A percentile compares a stretch with the other conserved stretches of the same genome.
Conservation (phyloP, 75 land plant genomes). For the Cryptomeria japonica region DNA sequence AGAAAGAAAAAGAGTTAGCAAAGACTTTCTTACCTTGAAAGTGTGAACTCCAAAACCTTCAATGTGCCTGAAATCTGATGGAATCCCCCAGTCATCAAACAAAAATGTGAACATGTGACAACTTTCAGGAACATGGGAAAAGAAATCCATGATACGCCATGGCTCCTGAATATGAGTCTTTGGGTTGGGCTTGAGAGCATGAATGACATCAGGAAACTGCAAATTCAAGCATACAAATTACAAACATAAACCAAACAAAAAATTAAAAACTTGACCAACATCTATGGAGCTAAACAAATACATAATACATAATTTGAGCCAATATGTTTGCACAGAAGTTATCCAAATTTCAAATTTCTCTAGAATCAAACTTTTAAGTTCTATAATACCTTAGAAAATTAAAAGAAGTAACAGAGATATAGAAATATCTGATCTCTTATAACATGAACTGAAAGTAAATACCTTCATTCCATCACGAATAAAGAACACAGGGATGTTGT, state of each 20-base stretch:
- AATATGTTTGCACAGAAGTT: not conserved
- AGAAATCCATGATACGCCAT: conserved; percentile 49
- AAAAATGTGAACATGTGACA: conserved; percentile 38
- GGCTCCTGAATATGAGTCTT: conserved; percentile 48
- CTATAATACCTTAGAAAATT: not conserved
- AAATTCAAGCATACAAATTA: not conserved
- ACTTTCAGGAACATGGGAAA: conserved; percentile 39
- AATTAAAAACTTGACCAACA: not conserved
- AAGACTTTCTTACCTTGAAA: not conserved
- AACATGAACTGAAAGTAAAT: not conserved
- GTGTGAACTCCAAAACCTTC: conserved; percentile 27
- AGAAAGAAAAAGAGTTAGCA: not conserved
- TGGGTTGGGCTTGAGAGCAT: conserved; percentile 56
- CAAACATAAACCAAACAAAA: not conserved
- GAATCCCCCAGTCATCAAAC: conserved; percentile 49
- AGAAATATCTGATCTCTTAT: not conserved
- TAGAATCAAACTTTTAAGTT: not conserved
- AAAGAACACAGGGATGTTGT: conserved; percentile 53
- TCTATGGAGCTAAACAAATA: not conserved
- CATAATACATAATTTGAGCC: not conserved
- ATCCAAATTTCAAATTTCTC: not conserved
- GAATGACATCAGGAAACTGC: conserved; percentile 50
- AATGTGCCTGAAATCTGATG: conserved; percentile 49
- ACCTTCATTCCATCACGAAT: conserved; percentile 40
- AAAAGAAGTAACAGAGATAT: not conserved